Percentiles rank a stretch among this genome's conserved stretches.
These are phyloP conservation scores for Pythium utonaiense DNA, from an alignment of 352 stramenopile species.

Conservation along the genomic window DNA sequence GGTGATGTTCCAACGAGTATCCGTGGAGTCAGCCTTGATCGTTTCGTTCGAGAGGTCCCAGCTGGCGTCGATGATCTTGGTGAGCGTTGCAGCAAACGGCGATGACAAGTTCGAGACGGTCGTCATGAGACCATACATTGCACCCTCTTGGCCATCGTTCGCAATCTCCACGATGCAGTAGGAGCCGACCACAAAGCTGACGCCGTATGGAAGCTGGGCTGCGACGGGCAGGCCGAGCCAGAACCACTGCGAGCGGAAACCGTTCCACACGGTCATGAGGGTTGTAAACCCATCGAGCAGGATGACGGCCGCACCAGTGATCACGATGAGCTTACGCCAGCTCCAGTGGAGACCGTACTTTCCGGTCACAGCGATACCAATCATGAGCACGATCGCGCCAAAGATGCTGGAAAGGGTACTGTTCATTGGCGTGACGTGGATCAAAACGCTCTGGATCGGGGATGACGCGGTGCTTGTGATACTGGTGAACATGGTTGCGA, in stretches of 20 bases:
- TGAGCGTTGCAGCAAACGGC: conserved; percentile 23
- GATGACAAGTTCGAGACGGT: conserved; percentile 18
- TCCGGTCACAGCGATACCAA: conserved; percentile 4
- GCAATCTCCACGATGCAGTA: conserved; percentile 25
- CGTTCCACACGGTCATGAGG: conserved; percentile 26
- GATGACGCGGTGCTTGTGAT: conserved; percentile 15
- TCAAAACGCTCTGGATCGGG: conserved; percentile 21
- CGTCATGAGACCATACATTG: conserved; percentile 29
- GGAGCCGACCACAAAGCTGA: conserved; percentile 24
- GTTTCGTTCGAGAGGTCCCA: conserved; percentile 11
- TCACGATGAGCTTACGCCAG: conserved; percentile 20
- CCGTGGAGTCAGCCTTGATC: conserved; percentile 15
- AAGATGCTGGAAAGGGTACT: no score
- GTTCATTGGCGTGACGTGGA: conserved; percentile 1
- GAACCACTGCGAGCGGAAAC: conserved; percentile 25
- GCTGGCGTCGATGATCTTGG: conserved; percentile 13
- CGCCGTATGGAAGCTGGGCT: conserved; percentile 17
- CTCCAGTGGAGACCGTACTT: conserved; percentile 20
- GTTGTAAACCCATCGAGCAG: conserved; percentile 20
- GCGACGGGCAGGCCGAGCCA: conserved; percentile 24
- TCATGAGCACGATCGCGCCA: background rate
- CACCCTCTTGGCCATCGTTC: conserved; percentile 25
- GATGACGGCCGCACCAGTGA: conserved; percentile 14
- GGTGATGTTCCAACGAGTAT: conserved; percentile 21
- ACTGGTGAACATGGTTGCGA: conserved; percentile 20